Evolutionary conservation across 192 early-diverging fungal genomes (phyloP).

Genomic region (Pilaira anomala): DNA sequence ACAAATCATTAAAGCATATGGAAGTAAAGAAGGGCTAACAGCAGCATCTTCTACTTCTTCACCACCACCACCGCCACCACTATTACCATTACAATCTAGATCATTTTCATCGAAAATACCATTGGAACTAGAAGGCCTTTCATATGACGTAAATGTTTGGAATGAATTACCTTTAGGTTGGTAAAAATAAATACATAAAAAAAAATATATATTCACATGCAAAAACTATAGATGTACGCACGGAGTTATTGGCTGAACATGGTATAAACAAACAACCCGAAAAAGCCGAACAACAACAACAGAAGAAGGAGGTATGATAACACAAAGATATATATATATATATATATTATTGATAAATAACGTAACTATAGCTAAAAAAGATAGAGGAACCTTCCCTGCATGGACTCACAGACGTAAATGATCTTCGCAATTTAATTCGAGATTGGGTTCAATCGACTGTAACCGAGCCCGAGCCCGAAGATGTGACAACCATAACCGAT

Average conservation of each 20-base stretch:
- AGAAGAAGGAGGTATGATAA: neutral
- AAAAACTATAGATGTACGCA: neutral
- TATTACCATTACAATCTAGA: too few relatives aligned
- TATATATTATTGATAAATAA: neutral
- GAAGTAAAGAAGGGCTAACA: neutral
- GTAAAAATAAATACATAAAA: neutral
- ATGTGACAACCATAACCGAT: conserved; percentile 29
- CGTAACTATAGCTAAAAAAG: too few relatives aligned
- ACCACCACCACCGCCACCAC: too few relatives aligned
- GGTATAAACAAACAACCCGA: neutral
- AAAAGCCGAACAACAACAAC: neutral
- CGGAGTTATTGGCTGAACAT: neutral
- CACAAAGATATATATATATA: too few relatives aligned
- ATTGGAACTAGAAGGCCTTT: neutral
- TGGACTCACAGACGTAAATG: conserved; percentile 20
- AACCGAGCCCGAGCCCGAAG: conserved; percentile 26
- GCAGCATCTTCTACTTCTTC: too few relatives aligned
- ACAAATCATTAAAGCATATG: conserved; percentile 28
- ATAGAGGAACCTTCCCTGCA: conserved; percentile 11
- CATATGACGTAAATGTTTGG: neutral
- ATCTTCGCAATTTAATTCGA: conserved; percentile 19
- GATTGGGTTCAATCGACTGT: conserved; percentile 21
- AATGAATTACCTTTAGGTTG: conserved; percentile 19
- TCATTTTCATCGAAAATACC: too few relatives aligned
- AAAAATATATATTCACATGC: neutral